Evolutionary conservation across 768 basidiomycete species (phyloP).

Genomic region (Termitomyces sp.): DNA sequence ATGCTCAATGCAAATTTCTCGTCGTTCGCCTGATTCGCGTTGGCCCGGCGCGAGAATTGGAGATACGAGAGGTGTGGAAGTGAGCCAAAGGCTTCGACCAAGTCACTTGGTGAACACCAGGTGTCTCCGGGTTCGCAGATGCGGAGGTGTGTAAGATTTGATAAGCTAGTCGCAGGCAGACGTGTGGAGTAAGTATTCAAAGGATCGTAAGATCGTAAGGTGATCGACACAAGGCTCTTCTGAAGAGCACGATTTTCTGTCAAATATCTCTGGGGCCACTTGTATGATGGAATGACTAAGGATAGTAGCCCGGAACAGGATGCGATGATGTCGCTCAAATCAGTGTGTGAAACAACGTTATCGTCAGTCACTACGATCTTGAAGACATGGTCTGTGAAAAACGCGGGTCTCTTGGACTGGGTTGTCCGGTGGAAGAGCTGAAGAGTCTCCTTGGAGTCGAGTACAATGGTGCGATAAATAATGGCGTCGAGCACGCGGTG

Average conservation of each 20-base stretch:
- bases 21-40: constrained; percentile 41
- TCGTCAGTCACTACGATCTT: constrained; percentile 31
- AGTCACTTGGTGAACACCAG: constrained; percentile 32
- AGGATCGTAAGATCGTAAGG: constrained; percentile 25
- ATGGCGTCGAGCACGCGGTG: constrained; percentile 28
- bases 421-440: constrained; percentile 34
- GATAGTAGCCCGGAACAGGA: constrained; percentile 30
- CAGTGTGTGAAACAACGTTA: constrained; percentile 6
- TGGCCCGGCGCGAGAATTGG: constrained; percentile 34
- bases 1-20: constrained; percentile 30
- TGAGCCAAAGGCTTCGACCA: constrained; percentile 29
- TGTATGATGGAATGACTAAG: constrained; percentile 25
- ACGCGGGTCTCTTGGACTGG: constrained; percentile 20
- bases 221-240: constrained; percentile 22
- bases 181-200: not conserved
- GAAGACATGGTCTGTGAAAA: constrained; percentile 30
- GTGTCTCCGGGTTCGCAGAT: constrained; percentile 34
- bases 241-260: constrained; percentile 6
- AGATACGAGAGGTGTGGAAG: constrained; percentile 35
- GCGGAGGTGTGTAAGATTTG: constrained; percentile 31
- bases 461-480: constrained; percentile 35
- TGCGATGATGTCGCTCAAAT: constrained; percentile 25
- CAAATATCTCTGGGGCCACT: constrained; percentile 15
- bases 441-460: constrained; percentile 25
- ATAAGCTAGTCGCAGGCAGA: constrained; percentile 6